Conservation (phyloP, 208 protist species). For the Leptomonas seymouri region DNA sequence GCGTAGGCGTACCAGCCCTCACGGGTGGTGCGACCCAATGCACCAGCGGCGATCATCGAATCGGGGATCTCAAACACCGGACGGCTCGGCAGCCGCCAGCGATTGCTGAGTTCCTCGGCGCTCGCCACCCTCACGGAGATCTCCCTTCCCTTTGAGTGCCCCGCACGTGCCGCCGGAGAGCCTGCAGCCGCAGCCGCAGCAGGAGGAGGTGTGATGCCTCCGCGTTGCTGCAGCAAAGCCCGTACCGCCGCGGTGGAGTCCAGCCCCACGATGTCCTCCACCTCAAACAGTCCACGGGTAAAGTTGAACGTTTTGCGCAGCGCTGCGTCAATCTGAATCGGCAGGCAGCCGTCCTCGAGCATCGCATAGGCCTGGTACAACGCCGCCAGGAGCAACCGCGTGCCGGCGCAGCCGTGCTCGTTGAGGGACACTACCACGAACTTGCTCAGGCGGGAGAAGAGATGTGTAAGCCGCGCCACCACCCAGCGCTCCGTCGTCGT, state of each 20-base stretch:
- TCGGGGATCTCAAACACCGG: conserved; percentile 58
- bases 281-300: conserved; percentile 71
- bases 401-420: conserved; percentile 69
- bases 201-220: background rate
- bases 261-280: conserved; percentile 87
- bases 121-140: conserved; percentile 20
- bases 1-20: conserved; percentile 82
- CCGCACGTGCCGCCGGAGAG: background rate
- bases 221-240: conserved; percentile 4
- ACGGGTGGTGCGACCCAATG: conserved; percentile 73
- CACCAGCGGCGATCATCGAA: conserved; percentile 47
- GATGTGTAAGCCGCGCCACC: conserved; percentile 46
- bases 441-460: conserved; percentile 72
- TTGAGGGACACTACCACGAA: conserved; percentile 71
- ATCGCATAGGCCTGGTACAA: conserved; percentile 83
- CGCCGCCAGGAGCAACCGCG: conserved; percentile 69
- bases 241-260: conserved; percentile 59
- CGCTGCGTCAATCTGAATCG: conserved; percentile 76
- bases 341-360: conserved; percentile 84
- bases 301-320: conserved; percentile 70
- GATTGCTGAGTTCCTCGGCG: conserved; percentile 28
- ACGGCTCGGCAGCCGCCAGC: conserved; percentile 37
- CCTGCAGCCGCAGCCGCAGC: background rate
- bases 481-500: conserved; percentile 49
- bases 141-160: background rate